Evolutionary conservation across 176 grass and related monocot species (phyloP), one percentile per base, ranked within the genome.

Genomic region (Secale cereale): DNA sequence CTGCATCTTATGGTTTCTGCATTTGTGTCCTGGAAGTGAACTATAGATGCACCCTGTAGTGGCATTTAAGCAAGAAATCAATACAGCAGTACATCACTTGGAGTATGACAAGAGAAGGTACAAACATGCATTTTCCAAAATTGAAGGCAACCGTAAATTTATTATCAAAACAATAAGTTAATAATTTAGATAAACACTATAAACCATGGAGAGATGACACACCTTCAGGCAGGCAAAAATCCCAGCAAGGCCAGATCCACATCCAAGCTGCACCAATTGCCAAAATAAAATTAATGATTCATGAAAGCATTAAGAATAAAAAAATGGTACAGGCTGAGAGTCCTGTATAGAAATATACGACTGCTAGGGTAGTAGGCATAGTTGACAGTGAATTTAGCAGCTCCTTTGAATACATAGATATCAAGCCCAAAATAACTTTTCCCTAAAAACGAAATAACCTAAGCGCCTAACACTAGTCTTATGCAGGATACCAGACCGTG

Each of bases 171-270:
- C 22, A 80, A 74, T 36, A 8, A 87, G 26, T 74, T 9, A 28
- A 74, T 19, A 48, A 20, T 68, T 56, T 76, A 20, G 4, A 57
- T 26, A 77, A 70, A 65, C 57, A 75, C 27, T 22, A 45, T 15
- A 70, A 84, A 60, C 23, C 65, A 61, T 48, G 54, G 46, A 77
- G 81, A 87, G 33, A 87, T 22, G 60, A 83, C 22, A 65, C 61
- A 98, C 96, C 93, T 98, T 98, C 43, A 98, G 83, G 86, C 93
- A 95, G 31, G 96, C 93, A 71, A 95, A 94, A 89, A 86, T 95
- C 65, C 96, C 93, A 82, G 93, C 90, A 23, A 98, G 69, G 74
- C 96, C 93, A 79, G 84, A 94, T 40, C 96, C 89, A 69, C 96
- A 98, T 83, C 91, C 90, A 43, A 95, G 87, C 93, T 98, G 89